Base-by-base conservation (phyloP, 441 rosid genomes). In the Adansonia gregorii region DNA sequence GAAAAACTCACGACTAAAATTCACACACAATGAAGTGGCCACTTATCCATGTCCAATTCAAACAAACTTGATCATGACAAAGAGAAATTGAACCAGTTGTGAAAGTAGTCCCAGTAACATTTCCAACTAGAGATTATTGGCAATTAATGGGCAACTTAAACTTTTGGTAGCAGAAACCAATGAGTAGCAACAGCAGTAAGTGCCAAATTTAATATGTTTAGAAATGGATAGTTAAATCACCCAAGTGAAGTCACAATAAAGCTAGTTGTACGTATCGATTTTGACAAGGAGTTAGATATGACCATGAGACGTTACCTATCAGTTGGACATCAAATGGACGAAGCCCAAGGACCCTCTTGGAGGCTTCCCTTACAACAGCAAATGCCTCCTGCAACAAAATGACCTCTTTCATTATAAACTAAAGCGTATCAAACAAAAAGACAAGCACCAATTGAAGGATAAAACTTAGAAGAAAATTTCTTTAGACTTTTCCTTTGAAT, bases 341-440 rank as follows among this genome's bases (percentile, higher is more conserved):
- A 43, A 95, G 97, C 51, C 99, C 98, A 7, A 92, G 87, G 71
- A 95, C 97, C 87, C 97, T 88, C 83, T 78, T 92, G 1, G 99
- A 93, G 82, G 93, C 99, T 84, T 93, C 98, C 87, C 98, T 88
- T 20, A 94, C 93, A 41, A 93, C 97, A 75, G 98, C 95, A 90
- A 91, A 95, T 15, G 99, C 95, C 82, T 95, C 99, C 99, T 93
- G 51, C 72, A 45, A 67, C 54, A 67, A 67, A 43, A 64, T 35
- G 31, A 14, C 67, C 35, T 64, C 19, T 31, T 64, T 12, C 20
- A 19, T 35, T 64, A 63, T n/a, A 64, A 82, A 2, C 59, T 52
- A 52, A 48, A 14, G 52, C 20, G 63, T 10, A 39, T 14, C 59
- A 49, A 41, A 20, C 12, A 14, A 48, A 69, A 6, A 48, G 0